phyloP scores from a whole-genome alignment of 371 early-diverging fungal genomes.

The Batkoa obscura region DNA sequence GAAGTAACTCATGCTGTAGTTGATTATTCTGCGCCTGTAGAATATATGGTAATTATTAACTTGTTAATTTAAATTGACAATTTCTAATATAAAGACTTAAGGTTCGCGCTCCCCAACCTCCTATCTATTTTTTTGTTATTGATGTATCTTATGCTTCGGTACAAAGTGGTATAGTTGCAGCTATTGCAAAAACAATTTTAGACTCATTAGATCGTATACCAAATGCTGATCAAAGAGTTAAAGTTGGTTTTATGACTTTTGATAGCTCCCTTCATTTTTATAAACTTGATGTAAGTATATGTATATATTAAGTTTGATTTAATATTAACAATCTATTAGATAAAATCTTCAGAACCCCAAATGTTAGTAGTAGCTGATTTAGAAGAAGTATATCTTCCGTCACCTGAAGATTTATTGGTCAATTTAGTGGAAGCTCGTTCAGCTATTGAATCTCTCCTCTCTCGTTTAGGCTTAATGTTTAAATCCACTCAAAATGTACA shows the following conservation, averaged over 20 bases:
- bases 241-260: constrained; percentile 75
- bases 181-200: constrained; percentile 59
- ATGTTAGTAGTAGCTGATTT: constrained; percentile 83
- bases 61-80: neutral
- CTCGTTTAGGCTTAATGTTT: constrained; percentile 65
- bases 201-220: constrained; percentile 73
- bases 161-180: constrained; percentile 52
- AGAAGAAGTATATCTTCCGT: constrained; percentile 74
- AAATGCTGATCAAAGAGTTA: constrained; percentile 70
- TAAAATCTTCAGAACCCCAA: constrained; percentile 51
- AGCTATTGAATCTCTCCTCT: constrained; percentile 46
- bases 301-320: neutral
- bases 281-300: constrained; percentile 36
- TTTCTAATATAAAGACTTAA: neutral
- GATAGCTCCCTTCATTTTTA: constrained; percentile 82
- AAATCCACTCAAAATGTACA: constrained; percentile 49
- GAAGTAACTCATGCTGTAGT: constrained; percentile 78
- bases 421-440: constrained; percentile 57
- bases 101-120: constrained; percentile 82
- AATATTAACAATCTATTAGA: constrained; percentile 8
- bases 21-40: constrained; percentile 87
- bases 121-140: constrained; percentile 77
- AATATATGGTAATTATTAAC: constrained; percentile 51
- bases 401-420: constrained; percentile 67
- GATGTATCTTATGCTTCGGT: constrained; percentile 81